Percentiles rank a stretch among this genome's conserved stretches.
Conservation (phyloP, 768 basidiomycete species). For the Termitomyces sp. region DNA sequence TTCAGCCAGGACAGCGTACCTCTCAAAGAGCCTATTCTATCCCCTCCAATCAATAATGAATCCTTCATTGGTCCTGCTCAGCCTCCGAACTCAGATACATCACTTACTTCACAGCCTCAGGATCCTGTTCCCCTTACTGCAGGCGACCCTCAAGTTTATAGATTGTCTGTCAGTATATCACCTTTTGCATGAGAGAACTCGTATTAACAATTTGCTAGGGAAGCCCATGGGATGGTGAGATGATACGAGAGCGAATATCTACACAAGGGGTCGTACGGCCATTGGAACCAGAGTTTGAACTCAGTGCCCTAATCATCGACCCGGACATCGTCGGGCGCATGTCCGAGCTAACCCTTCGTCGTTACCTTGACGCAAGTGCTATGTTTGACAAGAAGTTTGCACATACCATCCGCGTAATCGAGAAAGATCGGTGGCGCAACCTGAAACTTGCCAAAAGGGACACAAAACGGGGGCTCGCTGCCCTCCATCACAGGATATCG, state of each 20-base stretch:
- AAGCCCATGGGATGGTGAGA: constrained; percentile 41
- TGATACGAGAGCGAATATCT: constrained; percentile 90
- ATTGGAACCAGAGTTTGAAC: constrained; percentile 64
- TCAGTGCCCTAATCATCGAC: constrained; percentile 63
- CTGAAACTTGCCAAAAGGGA: constrained; percentile 62
- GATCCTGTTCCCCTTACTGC: constrained; percentile 43
- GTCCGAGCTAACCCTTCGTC: constrained; percentile 66
- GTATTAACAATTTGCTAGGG: constrained; percentile 21
- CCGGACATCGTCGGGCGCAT: constrained; percentile 64
- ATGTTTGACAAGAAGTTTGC: constrained; percentile 66
- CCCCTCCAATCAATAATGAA: neutral
- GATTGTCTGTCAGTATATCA: constrained; percentile 34
- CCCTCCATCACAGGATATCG: constrained; percentile 34
- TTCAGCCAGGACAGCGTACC: neutral
- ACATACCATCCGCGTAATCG: constrained; percentile 48
- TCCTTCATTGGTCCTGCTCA: constrained; percentile 25
- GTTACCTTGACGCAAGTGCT: constrained; percentile 64
- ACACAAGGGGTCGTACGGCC: constrained; percentile 78
- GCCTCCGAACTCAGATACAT: constrained; percentile 25
- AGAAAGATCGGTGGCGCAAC: constrained; percentile 61
- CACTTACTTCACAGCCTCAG: constrained; percentile 4
- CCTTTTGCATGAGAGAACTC: neutral
- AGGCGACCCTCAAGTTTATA: constrained; percentile 59
- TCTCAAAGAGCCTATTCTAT: neutral
- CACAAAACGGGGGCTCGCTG: constrained; percentile 44